Base-by-base conservation (phyloP, 2,329 filamentous ascomycete species). In the Hypoxylon sp. region DNA sequence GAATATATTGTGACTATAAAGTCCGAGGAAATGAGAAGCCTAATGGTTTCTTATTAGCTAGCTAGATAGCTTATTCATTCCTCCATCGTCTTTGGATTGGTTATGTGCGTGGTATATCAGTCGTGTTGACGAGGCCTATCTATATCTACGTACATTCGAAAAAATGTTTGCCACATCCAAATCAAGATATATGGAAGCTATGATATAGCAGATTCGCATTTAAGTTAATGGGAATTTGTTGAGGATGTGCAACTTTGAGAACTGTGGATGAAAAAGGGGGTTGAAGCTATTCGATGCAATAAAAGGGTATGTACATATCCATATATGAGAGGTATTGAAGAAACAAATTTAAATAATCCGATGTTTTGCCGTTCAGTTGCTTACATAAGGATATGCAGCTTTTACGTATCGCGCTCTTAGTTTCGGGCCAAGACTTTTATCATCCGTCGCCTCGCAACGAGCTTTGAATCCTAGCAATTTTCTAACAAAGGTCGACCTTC, bases 341-440 rank as follows among this genome's bases (percentile, higher is more conserved):
- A 44, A 44, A 44, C 22, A 8, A 11, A 44, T 9, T 22, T 44
- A 3, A 22, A 22, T n/a, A 3, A 22, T 22, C 39, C 39, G 39
- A 11, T 19, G 9, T 22, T 44, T 19, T 44, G 39, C 39, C 39
- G 39, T 2, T 9, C 3, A 11, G 5, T 5, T 44, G 39, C 39
- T 44, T 44, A 44, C 39, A 44, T 42, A 44, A 44, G 39, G 0
- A 9, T 10, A 17, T 44, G 39, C 39, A 44, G 10, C 39, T 11
- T 44, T 44, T 44, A 44, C 39, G 39, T 67, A 63, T 61, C 58
- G 50, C 59, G 52, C 13, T 17, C 29, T 26, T 51, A 24, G 22
- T 47, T 61, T 61, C 17, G 50, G 48, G 62, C 55, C 62, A 65
- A 65, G 62, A 54, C 62, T 66, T 60, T 62, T 47, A 61, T 66